phyloP scores from a whole-genome alignment of 1,284 basidiomycete species.

The Papiliotrema flavescens region DNA sequence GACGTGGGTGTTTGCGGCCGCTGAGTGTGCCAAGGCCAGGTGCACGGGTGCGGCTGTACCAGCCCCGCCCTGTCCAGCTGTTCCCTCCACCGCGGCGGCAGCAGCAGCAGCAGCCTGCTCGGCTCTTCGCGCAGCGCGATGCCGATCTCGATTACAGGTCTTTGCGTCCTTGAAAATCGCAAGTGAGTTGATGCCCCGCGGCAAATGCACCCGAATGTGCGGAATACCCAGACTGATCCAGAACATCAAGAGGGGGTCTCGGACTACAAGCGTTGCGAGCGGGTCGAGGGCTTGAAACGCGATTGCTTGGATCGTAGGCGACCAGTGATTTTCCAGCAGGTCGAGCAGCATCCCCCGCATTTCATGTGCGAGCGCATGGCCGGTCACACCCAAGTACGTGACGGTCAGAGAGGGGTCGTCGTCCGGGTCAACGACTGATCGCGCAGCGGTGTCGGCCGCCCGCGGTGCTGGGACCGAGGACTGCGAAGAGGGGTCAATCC shows the following conservation, averaged over 20 bases:
- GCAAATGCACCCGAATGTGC: conserved; percentile 31
- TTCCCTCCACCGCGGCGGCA: neutral
- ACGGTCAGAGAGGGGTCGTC: too few relatives aligned
- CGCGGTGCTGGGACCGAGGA: too few relatives aligned
- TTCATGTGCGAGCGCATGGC: conserved; percentile 12
- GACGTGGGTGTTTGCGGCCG: too few relatives aligned
- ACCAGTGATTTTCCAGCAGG: conserved; percentile 20
- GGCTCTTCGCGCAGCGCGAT: conserved; percentile 1
- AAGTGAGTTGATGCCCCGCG: conserved; percentile 19
- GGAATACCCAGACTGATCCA: conserved; percentile 22
- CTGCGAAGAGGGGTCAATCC: too few relatives aligned
- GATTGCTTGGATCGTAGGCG: conserved; percentile 20
- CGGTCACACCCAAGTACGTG: too few relatives aligned
- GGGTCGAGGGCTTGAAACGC: conserved; percentile 29
- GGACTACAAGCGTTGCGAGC: conserved; percentile 21
- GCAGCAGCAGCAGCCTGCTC: neutral
- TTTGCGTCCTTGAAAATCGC: conserved; percentile 25
- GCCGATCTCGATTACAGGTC: conserved; percentile 16
- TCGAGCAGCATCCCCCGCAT: conserved; percentile 13
- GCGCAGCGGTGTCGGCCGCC: too few relatives aligned
- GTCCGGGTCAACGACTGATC: too few relatives aligned
- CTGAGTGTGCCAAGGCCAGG: too few relatives aligned
- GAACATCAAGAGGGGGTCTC: conserved; percentile 21
- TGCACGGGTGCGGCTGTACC: too few relatives aligned
- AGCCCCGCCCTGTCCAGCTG: neutral